Conservation (phyloP, 2,329 filamentous ascomycete genomes). For the Neopestalotiopsis clavispora region DNA sequence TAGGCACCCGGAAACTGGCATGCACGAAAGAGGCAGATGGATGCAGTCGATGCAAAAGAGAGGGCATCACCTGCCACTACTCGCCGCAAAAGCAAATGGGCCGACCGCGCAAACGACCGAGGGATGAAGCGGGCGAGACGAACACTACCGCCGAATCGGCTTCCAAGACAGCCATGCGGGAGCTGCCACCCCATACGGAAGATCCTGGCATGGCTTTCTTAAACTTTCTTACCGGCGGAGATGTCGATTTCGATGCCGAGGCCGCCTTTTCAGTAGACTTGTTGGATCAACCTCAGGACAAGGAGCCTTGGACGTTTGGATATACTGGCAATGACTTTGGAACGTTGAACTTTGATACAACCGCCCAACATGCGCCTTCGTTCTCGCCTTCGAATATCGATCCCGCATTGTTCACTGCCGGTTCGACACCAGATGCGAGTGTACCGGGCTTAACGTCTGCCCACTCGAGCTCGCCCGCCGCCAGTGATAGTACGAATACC, state of each 20-base stretch:
- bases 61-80: constrained; percentile 64
- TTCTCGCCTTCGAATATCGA: constrained; percentile 32
- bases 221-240: constrained; percentile 28
- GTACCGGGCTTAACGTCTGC: constrained; percentile 31
- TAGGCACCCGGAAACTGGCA: constrained; percentile 67
- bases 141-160: constrained; percentile 18
- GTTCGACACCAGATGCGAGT: constrained; percentile 24
- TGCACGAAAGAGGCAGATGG: constrained; percentile 67
- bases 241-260: constrained; percentile 24
- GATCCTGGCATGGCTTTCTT: constrained; percentile 35
- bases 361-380: constrained; percentile 23
- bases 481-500: constrained; percentile 7
- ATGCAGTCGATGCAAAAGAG: constrained; percentile 62
- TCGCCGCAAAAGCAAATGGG: constrained; percentile 71
- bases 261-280: not conserved
- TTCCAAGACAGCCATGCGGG: constrained; percentile 31
- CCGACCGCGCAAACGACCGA: constrained; percentile 62
- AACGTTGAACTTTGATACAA: constrained; percentile 31
- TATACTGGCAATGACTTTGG: constrained; percentile 28
- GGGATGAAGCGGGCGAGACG: constrained; percentile 28
- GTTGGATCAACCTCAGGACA: constrained; percentile 14
- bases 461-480: constrained; percentile 23
- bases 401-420: constrained; percentile 30
- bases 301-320: constrained; percentile 24
- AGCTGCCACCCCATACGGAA: constrained; percentile 29